Evolutionary conservation across 2,329 filamentous ascomycete species (phyloP).

Genomic region (Conoideocrella luteorostrata): DNA sequence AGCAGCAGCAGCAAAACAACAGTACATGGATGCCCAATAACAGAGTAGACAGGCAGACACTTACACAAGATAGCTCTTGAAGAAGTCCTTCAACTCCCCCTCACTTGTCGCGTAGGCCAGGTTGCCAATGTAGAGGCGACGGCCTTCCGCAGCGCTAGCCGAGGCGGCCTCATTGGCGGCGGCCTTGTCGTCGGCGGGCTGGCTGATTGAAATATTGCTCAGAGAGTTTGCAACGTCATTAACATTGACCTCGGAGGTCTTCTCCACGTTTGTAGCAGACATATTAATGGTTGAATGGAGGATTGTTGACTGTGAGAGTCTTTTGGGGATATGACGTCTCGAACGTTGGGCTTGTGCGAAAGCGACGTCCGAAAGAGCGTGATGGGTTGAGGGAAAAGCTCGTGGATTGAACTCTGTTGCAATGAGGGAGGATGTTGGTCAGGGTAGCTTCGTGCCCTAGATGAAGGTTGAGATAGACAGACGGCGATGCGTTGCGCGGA

Average conservation of each 20-base stretch:
- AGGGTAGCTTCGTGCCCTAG: conserved; percentile 94
- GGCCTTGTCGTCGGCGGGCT: conserved; percentile 47
- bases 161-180: conserved; percentile 83
- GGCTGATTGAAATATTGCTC: conserved; percentile 64
- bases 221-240: conserved; percentile 70
- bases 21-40: too few species aligned
- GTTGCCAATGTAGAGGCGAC: conserved; percentile 99
- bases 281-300: conserved; percentile 56
- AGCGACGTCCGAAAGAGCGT: conserved; percentile 38
- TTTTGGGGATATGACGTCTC: conserved; percentile 29
- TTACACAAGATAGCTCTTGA: conserved; percentile 99
- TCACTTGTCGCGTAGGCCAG: conserved; percentile 99
- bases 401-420: conserved; percentile 61
- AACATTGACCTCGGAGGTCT: conserved; percentile 59
- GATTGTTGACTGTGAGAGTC: conserved; percentile 42
- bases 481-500: conserved; percentile 42
- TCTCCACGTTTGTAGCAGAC: conserved; percentile 67
- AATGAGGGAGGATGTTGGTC: conserved; percentile 49
- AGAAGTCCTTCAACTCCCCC: conserved; percentile 99
- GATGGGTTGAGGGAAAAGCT: conserved; percentile 24
- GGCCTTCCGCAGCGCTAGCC: conserved; percentile 95
- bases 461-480: conserved; percentile 40
- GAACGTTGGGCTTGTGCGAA: conserved; percentile 28
- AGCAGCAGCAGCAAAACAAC: background rate
- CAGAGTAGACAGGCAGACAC: too few species aligned